Conservation (phyloP, 2,329 filamentous ascomycete species). For the Aspergillus eucalypticola region DNA sequence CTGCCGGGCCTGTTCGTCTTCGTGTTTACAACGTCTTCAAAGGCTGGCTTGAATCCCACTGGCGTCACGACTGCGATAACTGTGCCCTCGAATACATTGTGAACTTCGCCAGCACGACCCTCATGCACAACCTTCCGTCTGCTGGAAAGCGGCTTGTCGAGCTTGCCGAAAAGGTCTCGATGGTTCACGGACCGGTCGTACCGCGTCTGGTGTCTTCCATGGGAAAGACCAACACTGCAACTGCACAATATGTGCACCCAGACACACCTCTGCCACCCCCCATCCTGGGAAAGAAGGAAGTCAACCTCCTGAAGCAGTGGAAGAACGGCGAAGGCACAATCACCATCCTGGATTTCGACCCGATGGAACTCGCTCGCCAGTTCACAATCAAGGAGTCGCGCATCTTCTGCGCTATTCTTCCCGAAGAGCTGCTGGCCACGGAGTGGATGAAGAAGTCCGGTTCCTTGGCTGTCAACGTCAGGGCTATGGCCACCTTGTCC, state of each 20-base stretch:
- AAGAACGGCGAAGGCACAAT: constrained; percentile 69
- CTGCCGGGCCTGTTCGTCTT: constrained; percentile 78
- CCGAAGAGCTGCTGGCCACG: constrained; percentile 85
- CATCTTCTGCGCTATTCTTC: constrained; percentile 87
- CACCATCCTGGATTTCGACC: constrained; percentile 85
- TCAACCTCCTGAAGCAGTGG: constrained; percentile 70
- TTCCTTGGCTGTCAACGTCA: constrained; percentile 80
- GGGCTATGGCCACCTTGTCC: constrained; percentile 88
- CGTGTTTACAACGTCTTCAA: constrained; percentile 97
- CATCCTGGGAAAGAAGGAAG: constrained; percentile 73
- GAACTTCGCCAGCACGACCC: constrained; percentile 73
- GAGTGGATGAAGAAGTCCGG: constrained; percentile 92
- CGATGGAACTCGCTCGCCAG: constrained; percentile 86
- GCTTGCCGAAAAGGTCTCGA: constrained; percentile 74
- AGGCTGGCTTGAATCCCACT: constrained; percentile 94
- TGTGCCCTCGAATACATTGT: constrained; percentile 74
- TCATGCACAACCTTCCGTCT: constrained; percentile 68
- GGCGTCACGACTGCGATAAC: constrained; percentile 79
- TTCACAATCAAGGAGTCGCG: constrained; percentile 88
- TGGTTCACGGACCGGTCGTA: constrained; percentile 71
- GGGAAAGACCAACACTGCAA: constrained; percentile 79
- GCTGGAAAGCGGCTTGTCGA: constrained; percentile 80
- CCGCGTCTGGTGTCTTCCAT: constrained; percentile 82
- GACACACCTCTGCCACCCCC: constrained; percentile 72
- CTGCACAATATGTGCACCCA: constrained; percentile 67